phyloP scores from a whole-genome alignment of 768 basidiomycete genomes.

The Lanmaoa pseudosensibilis region DNA sequence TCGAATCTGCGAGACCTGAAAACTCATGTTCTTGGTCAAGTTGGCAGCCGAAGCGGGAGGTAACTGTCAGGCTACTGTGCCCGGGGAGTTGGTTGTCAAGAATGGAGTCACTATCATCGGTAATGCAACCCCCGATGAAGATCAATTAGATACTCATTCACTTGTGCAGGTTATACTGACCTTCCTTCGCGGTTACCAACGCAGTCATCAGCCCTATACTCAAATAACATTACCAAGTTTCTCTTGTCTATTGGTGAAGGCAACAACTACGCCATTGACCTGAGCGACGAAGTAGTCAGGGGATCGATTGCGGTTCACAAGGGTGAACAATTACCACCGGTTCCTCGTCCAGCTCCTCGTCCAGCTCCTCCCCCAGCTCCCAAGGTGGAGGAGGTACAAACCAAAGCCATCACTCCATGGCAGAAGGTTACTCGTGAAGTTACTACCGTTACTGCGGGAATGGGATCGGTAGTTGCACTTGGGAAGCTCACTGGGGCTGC shows the following conservation, averaged over 20 bases:
- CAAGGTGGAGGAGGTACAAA: conserved; percentile 45
- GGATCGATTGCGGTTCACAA: conserved; percentile 75
- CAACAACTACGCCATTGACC: conserved; percentile 61
- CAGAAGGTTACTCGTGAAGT: conserved; percentile 79
- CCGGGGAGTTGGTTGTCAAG: conserved; percentile 68
- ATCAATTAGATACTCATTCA: conserved; percentile 2
- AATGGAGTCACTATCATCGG: conserved; percentile 85
- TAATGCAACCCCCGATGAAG: conserved; percentile 25
- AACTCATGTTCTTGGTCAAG: conserved; percentile 24
- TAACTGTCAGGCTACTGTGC: conserved; percentile 80
- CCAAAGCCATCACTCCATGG: conserved; percentile 76
- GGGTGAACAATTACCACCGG: conserved; percentile 64
- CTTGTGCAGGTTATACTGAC: conserved; percentile 69
- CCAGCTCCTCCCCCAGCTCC: conserved; percentile 53
- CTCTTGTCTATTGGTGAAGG: conserved; percentile 74
- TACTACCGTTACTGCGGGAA: conserved; percentile 68
- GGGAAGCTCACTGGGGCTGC: conserved; percentile 78
- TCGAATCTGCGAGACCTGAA: background rate
- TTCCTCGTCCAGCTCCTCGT: conserved; percentile 67
- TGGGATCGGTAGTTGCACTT: conserved; percentile 69
- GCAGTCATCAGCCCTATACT: conserved; percentile 86
- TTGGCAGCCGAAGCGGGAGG: conserved; percentile 85
- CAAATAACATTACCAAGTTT: conserved; percentile 90
- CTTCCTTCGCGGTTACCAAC: conserved; percentile 86
- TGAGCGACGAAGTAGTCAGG: conserved; percentile 82